A percentile compares a stretch with the other conserved stretches of the same genome.
These are phyloP conservation scores for Austroboletus novae-zelandiae DNA, from an alignment of 1,284 basidiomycete genomes.

Conservation along the genomic window DNA sequence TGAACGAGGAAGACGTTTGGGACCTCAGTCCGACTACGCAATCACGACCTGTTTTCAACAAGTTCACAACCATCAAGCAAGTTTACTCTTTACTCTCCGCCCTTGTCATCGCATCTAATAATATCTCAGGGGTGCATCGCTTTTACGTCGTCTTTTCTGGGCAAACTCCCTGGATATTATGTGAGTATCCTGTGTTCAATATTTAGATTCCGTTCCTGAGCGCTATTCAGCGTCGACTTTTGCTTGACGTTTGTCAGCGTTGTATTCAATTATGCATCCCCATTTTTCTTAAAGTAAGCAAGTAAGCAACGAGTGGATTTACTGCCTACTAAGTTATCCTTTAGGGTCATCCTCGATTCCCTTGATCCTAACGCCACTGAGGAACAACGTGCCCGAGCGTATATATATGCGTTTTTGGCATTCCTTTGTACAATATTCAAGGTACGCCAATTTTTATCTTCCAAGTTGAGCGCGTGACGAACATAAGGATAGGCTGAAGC, in stretches of 20 bases:
- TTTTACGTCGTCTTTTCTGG: slow-evolving; percentile 61
- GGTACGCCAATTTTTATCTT: slow-evolving; percentile 15
- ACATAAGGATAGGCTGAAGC: slow-evolving; percentile 41
- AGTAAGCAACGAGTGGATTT: background rate
- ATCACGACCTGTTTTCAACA: slow-evolving; percentile 50
- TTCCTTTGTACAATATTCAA: slow-evolving; percentile 53
- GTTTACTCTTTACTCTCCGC: slow-evolving; percentile 20
- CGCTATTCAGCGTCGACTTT: slow-evolving; percentile 53
- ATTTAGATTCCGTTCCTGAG: background rate
- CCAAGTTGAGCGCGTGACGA: background rate
- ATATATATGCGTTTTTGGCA: slow-evolving; percentile 59
- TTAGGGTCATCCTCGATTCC: slow-evolving; percentile 39
- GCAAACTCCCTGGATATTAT: slow-evolving; percentile 75
- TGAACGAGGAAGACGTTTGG: slow-evolving; percentile 62
- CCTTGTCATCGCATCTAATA: background rate
- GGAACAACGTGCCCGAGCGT: slow-evolving; percentile 51
- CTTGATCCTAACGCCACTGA: slow-evolving; percentile 26
- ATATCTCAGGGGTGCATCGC: slow-evolving; percentile 40
- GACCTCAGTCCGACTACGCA: slow-evolving; percentile 52
- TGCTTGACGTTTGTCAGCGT: slow-evolving; percentile 56
- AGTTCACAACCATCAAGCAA: slow-evolving; percentile 39
- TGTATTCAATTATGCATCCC: slow-evolving; percentile 53
- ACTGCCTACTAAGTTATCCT: background rate
- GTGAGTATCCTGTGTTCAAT: slow-evolving; percentile 29
- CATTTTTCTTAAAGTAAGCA: slow-evolving; percentile 45